Evolutionary conservation across 192 early-diverging fungal genomes (phyloP).

Genomic region (Helicostylum pulchrum): DNA sequence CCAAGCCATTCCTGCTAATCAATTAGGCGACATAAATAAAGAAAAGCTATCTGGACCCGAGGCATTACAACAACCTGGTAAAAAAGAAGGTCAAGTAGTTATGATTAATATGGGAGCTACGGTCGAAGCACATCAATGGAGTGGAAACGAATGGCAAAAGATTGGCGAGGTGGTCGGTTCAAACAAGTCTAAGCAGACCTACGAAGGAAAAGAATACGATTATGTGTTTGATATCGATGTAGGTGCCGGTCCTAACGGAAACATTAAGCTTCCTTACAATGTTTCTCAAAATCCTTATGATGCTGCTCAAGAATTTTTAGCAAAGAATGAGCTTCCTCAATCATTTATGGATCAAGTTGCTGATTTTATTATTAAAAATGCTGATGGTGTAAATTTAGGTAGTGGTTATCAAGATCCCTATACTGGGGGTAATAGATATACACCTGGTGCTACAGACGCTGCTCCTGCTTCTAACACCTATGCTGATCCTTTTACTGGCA

Average conservation of each 20-base stretch:
- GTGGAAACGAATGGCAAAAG: slow-evolving; percentile 69
- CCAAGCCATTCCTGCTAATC: slow-evolving; percentile 60
- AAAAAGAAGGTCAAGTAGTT: slow-evolving; percentile 81
- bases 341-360: slow-evolving; percentile 91
- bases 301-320: slow-evolving; percentile 90
- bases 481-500: slow-evolving; percentile 42
- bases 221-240: slow-evolving; percentile 98
- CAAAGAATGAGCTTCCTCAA: slow-evolving; percentile 73
- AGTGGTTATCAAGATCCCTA: slow-evolving; percentile 45
- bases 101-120: slow-evolving; percentile 72
- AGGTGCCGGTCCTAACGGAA: slow-evolving; percentile 59
- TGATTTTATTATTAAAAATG: slow-evolving; percentile 89
- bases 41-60: slow-evolving; percentile 77
- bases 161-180: slow-evolving; percentile 94
- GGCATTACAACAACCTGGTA: slow-evolving; percentile 64
- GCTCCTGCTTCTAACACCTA: slow-evolving; percentile 12
- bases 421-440: slow-evolving; percentile 36
- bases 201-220: slow-evolving; percentile 90
- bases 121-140: slow-evolving; percentile 91
- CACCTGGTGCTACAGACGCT: not conserved
- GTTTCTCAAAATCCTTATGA: slow-evolving; percentile 84
- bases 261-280: slow-evolving; percentile 94
- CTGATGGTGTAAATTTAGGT: slow-evolving; percentile 61
- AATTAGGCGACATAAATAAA: slow-evolving; percentile 82
- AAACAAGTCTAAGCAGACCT: slow-evolving; percentile 69